Conservation (phyloP, 345 rosid genomes). For the Salix koriyanagi region DNA sequence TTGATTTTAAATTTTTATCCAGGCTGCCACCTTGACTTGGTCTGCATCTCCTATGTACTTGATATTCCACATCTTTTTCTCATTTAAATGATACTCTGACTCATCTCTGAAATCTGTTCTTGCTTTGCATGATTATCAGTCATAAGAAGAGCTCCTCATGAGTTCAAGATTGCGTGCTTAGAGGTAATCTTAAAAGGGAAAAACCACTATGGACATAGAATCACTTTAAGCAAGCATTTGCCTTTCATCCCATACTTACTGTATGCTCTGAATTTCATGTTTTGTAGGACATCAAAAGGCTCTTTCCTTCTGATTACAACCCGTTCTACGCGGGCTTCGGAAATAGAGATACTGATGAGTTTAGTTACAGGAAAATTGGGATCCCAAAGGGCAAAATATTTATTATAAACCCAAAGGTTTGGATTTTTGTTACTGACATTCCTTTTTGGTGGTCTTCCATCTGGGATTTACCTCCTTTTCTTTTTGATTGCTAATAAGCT, state of each 20-base stretch:
- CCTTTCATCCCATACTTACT: neutral
- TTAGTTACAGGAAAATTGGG: slow-evolving; percentile 84
- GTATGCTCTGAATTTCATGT: neutral
- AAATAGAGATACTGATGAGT: slow-evolving; percentile 86
- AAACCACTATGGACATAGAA: neutral
- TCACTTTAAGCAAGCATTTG: neutral
- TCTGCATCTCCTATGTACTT: neutral
- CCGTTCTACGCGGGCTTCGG: slow-evolving; percentile 96
- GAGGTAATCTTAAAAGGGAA: slow-evolving; percentile 45
- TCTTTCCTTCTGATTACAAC: slow-evolving; percentile 80
- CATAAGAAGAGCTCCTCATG: slow-evolving; percentile 91
- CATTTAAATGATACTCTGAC: neutral
- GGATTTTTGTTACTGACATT: neutral
- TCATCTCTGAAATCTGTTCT: slow-evolving; percentile 10
- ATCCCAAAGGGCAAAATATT: slow-evolving; percentile 90
- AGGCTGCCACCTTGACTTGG: neutral
- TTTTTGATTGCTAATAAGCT: neutral
- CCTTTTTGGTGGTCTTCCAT: neutral
- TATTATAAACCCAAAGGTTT: slow-evolving; percentile 89
- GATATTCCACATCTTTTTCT: neutral
- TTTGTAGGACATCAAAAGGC: slow-evolving; percentile 74
- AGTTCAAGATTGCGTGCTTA: slow-evolving; percentile 89
- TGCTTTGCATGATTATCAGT: slow-evolving; percentile 39
- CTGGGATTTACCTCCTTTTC: neutral
- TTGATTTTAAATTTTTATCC: neutral